phyloP scores from a whole-genome alignment of 306 rosid species.

The Gynostemma pentaphyllum region DNA sequence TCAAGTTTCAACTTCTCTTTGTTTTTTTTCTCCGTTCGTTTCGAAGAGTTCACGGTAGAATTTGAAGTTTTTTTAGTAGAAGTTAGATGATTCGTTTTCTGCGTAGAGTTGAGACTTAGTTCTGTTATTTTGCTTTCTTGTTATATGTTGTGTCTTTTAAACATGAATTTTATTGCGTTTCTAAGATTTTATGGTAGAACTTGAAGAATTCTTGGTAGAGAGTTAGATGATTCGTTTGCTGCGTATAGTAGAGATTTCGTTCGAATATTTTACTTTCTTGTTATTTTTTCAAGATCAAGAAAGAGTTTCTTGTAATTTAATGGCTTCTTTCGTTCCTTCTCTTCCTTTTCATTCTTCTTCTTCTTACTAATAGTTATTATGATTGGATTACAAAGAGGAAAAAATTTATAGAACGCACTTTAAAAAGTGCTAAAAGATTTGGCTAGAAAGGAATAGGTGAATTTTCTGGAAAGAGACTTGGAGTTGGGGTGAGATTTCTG shows the following conservation, averaged over 20 bases:
- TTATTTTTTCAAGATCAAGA: no score
- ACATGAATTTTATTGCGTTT: background rate
- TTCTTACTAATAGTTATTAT: background rate
- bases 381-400: background rate
- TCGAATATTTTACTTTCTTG: background rate
- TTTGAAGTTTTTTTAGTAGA: no score
- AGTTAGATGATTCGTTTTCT: no score
- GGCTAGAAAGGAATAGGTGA: no score
- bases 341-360: background rate
- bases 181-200: background rate
- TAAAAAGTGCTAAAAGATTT: background rate
- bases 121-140: no score
- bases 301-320: background rate
- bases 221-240: background rate
- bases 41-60: no score
- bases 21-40: no score
- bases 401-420: background rate
- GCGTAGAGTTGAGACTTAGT: no score
- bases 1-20: no score
- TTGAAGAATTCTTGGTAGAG: background rate
- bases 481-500: no score
- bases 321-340: background rate
- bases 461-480: no score
- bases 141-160: background rate
- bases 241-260: background rate